Evolutionary conservation across 305 asterid genomes (phyloP).

Genomic region (Fraxinus baroniana): DNA sequence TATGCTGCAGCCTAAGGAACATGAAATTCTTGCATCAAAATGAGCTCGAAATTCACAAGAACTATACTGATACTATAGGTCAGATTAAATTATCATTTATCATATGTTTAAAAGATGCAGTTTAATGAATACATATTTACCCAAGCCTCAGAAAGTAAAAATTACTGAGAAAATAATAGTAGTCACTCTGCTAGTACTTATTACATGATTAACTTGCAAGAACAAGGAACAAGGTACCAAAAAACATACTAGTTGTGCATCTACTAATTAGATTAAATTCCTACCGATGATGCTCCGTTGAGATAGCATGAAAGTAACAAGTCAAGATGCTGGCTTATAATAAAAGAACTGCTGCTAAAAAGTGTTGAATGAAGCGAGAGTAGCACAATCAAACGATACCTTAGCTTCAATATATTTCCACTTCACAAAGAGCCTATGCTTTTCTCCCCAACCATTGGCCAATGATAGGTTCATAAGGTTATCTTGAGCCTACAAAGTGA

Average conservation of each 20-base stretch:
- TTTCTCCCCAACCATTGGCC: constrained; percentile 96
- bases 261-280: neutral
- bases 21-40: neutral
- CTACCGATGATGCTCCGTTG: neutral
- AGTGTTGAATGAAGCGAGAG: neutral
- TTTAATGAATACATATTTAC: neutral
- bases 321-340: neutral
- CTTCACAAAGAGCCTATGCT: constrained; percentile 73
- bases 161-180: neutral
- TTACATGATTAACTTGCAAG: neutral
- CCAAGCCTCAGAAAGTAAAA: neutral
- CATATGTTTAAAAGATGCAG: neutral
- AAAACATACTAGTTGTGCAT: neutral
- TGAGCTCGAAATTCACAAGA: neutral
- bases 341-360: neutral
- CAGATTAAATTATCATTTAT: neutral
- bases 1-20: constrained; percentile 80
- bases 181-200: neutral
- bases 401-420: constrained; percentile 92
- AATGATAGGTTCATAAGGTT: constrained; percentile 83
- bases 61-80: neutral
- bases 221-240: neutral
- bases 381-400: constrained; percentile 41
- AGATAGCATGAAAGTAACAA: neutral
- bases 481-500: constrained; percentile 73